Conservation (phyloP, 2,329 filamentous ascomycete species). For the Exophiala mesophila region DNA sequence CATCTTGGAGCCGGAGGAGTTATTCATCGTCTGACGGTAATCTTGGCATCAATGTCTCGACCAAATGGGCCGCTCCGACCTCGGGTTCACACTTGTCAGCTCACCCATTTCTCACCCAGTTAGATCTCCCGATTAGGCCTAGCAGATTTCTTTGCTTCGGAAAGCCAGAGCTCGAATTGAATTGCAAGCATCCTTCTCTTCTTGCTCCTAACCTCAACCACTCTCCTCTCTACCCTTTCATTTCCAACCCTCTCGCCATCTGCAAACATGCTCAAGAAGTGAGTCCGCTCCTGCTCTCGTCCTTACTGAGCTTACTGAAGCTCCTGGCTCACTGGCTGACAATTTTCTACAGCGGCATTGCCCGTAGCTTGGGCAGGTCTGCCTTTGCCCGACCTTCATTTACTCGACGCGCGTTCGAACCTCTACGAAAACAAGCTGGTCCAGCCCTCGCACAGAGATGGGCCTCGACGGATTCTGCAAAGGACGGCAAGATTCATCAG, state of each 20-base stretch:
- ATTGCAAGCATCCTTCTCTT: slow-evolving; percentile 11
- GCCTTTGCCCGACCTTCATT: slow-evolving; percentile 53
- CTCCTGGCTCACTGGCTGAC: slow-evolving; percentile 35
- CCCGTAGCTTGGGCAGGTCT: slow-evolving; percentile 58
- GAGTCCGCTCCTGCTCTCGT: slow-evolving; percentile 30
- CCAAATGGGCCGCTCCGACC: not conserved
- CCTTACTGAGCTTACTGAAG: slow-evolving; percentile 20
- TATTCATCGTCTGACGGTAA: not conserved
- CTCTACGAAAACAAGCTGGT: slow-evolving; percentile 53
- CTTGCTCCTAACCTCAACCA: slow-evolving; percentile 19
- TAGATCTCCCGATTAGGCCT: not conserved
- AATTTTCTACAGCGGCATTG: slow-evolving; percentile 52
- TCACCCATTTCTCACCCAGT: not conserved
- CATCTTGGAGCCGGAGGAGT: too few relatives aligned
- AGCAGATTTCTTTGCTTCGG: not conserved
- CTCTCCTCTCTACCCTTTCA: slow-evolving; percentile 21
- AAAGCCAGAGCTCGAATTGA: not conserved
- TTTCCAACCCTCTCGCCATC: slow-evolving; percentile 24
- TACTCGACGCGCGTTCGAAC: slow-evolving; percentile 53
- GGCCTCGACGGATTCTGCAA: slow-evolving; percentile 54
- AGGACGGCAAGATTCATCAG: slow-evolving; percentile 64
- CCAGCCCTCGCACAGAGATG: slow-evolving; percentile 58
- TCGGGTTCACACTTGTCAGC: not conserved
- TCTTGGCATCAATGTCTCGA: too few relatives aligned
- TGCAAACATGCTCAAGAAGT: slow-evolving; percentile 60